Evolutionary conservation across 2,329 filamentous ascomycete species (phyloP), one percentile per base, ranked within the genome.

Genomic region (Tothia fuscella): DNA sequence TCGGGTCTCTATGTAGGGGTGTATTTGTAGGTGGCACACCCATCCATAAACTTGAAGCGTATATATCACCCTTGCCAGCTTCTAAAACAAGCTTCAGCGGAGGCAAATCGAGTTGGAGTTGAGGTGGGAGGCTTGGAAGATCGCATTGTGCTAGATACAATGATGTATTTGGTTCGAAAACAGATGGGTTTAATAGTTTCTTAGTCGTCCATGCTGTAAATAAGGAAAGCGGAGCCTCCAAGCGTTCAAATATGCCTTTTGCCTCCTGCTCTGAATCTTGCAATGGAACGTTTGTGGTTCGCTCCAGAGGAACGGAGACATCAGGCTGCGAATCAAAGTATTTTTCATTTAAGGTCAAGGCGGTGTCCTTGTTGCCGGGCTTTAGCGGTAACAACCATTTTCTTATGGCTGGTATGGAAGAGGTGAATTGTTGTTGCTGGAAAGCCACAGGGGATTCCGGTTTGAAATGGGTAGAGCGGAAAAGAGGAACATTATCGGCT

Each of bases 1-100:
- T 96, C 0, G 91, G 91, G 53, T 98, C 91, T 42, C 82, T 76
- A 60, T 98, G 91, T 3, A 94, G 66, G 3, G 91, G 87, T 1
- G 91, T 95, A 51, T 86, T 87, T 0, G 88, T 95, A 0, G 86
- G 86, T 29, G 86, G 77, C 12, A 80, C 67, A 1, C 91, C 91
- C 10, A 96, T 71, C 89, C 89, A 98, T 32, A 96, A 66, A 51
- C 83, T 93, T 0, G 82, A 80, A 51, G 72, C 75, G 56, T 96
- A 95, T n/a, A 95, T 62, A 56, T 95, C 88, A 3, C 85, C 86
- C 50, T 74, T 81, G 0, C 83, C 83, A 2, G 75, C 71, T 5
- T 64, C 56, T 4, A 4, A 9, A 10, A 25, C 7, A n/a, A 31
- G 3, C 3, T 24, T 2, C 7, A 87, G 88, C 0, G 71, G 71